Evolutionary conservation across 176 grass and related monocot species (phyloP).

Genomic region (Oryza glumipatula): DNA sequence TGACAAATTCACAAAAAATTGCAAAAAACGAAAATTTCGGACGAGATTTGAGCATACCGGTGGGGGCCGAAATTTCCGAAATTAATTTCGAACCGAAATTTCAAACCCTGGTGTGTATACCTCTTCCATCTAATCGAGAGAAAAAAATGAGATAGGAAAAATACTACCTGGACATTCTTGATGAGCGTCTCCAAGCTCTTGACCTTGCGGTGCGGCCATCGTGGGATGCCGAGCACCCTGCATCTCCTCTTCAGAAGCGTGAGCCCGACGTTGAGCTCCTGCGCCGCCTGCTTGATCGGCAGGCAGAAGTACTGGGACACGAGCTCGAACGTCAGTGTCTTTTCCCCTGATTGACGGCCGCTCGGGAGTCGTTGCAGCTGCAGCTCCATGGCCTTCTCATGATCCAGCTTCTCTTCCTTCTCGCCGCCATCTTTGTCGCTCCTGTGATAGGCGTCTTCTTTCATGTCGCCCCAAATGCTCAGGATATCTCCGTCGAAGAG

Average conservation of each 20-base stretch:
- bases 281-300: constrained; percentile 64
- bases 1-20: no score
- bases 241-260: constrained; percentile 60
- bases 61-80: no score
- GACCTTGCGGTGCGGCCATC: constrained; percentile 68
- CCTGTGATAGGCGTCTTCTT: neutral
- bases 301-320: constrained; percentile 47
- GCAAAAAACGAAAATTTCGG: no score
- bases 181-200: constrained; percentile 61
- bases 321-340: constrained; percentile 35
- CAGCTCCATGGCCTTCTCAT: neutral
- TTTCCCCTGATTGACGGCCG: constrained; percentile 6
- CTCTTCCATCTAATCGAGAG: no score
- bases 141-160: neutral
- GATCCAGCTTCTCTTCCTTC: neutral
- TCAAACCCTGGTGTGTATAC: no score
- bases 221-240: constrained; percentile 49
- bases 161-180: constrained; percentile 46
- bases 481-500: neutral
- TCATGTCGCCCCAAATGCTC: constrained; percentile 17
- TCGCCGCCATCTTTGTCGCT: neutral
- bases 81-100: no score
- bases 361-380: neutral
- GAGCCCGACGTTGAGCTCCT: constrained; percentile 54
- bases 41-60: no score